A percentile compares a stretch with the other conserved stretches of the same genome.
Conservation (phyloP, 2,329 filamentous ascomycete genomes). For the Alternaria novae-zelandiae region DNA sequence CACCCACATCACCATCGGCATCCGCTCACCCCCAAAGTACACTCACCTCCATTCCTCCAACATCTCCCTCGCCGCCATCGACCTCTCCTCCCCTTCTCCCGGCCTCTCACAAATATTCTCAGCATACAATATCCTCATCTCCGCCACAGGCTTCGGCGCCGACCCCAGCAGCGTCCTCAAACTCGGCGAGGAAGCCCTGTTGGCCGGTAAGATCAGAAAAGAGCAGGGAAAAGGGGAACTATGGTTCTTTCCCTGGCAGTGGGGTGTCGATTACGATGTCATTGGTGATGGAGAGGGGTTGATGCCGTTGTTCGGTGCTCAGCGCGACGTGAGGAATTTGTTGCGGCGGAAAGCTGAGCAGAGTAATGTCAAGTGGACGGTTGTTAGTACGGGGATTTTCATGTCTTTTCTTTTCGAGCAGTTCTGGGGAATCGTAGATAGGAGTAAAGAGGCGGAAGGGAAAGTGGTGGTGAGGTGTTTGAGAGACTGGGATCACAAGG, state of each 20-base stretch:
- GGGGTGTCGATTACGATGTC: constrained; percentile 73
- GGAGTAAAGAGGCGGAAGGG: background rate
- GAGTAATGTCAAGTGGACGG: constrained; percentile 62
- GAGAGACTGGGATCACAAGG: constrained; percentile 65
- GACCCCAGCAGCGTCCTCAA: constrained; percentile 64
- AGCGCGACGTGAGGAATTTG: constrained; percentile 54
- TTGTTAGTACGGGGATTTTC: constrained; percentile 74
- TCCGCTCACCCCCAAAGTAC: constrained; percentile 58
- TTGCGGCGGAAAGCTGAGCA: constrained; percentile 28
- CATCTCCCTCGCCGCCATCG: constrained; percentile 51
- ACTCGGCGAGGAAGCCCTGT: constrained; percentile 62
- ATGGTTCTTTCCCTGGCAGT: constrained; percentile 74
- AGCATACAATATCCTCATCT: constrained; percentile 62
- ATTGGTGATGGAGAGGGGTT: constrained; percentile 63
- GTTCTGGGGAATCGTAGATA: constrained; percentile 68
- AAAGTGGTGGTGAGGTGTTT: constrained; percentile 58
- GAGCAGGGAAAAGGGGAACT: constrained; percentile 5
- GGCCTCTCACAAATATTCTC: constrained; percentile 44
- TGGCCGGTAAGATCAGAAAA: constrained; percentile 53
- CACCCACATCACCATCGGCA: constrained; percentile 58
- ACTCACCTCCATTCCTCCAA: constrained; percentile 30
- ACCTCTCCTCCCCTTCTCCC: constrained; percentile 47
- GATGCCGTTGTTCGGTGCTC: constrained; percentile 73
- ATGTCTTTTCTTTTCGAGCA: constrained; percentile 71
- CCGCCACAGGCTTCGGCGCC: constrained; percentile 66